A percentile compares a stretch with the other conserved stretches of the same genome.
phyloP scores from a whole-genome alignment of 2,329 filamentous ascomycete species.

The Trichothecium roseum region DNA sequence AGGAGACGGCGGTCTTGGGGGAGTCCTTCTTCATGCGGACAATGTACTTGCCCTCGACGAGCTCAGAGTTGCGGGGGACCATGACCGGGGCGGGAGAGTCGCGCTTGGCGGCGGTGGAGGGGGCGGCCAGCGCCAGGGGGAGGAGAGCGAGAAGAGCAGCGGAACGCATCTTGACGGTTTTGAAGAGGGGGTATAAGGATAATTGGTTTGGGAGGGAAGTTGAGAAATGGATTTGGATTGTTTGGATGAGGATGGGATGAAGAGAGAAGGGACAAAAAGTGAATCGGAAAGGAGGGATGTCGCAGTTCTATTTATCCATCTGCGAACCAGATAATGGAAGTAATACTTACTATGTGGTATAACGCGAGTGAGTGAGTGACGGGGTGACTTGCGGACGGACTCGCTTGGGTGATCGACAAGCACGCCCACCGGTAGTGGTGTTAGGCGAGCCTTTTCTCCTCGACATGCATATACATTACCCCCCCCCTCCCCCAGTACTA shows the following conservation, averaged over 20 bases:
- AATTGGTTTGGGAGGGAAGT: not conserved
- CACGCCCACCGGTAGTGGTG: no score
- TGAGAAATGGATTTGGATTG: no score
- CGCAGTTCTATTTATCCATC: conserved; percentile 5
- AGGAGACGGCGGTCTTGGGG: conserved; percentile 11
- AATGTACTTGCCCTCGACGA: conserved; percentile 25
- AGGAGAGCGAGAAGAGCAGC: conserved; percentile 21
- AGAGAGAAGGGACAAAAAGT: not conserved
- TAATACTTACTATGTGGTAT: no score
- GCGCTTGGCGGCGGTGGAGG: conserved; percentile 14
- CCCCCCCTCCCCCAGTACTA: no score
- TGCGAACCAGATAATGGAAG: no score
- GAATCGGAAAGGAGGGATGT: not conserved
- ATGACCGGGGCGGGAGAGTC: conserved; percentile 22
- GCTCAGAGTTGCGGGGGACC: conserved; percentile 17
- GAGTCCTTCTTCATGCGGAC: conserved; percentile 21
- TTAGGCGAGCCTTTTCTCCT: no score
- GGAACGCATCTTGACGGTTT: conserved; percentile 17
- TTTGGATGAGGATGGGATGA: conserved; percentile 4
- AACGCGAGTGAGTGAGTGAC: no score
- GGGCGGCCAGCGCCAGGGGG: conserved; percentile 19
- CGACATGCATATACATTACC: no score
- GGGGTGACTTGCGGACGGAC: not conserved
- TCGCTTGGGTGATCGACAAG: no score
- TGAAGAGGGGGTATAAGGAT: not conserved